Evolutionary conservation across 306 rosid species (phyloP), one percentile per base, ranked within the genome.

Genomic region (Medicago ruthenica): DNA sequence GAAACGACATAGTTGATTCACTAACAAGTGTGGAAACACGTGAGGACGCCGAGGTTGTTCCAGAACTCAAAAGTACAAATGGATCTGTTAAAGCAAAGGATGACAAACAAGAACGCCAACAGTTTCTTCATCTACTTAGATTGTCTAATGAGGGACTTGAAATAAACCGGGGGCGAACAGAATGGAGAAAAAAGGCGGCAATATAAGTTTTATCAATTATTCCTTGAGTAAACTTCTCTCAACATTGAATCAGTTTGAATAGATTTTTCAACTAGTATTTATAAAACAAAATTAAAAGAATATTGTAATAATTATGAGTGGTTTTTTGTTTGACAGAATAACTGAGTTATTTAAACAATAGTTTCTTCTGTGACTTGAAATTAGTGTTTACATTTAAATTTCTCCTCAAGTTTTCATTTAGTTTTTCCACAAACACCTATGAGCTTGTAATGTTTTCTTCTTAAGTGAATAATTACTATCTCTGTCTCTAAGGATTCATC

Each of bases 171-270:
- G 99, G 97, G 34, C 79, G 97, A 66, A 89, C 99, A 0, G 87
- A 84, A 67, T 95, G 99, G 99, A 89, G 99, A 83, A 89, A 89
- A 87, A 95, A 95, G 82, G 83, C 84, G 42, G 84, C 89, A 66
- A 89, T 92, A 89, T 86, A 79, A 93, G 44, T 12, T 40, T 42
- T 8, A 6, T 5, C 34, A 17, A 40, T 41, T 65, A 39, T 40
- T 66, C 0, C 31, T 66, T 7, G 34, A 12, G 51, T 66, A 21
- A 20, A 66, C 8, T 22, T n/a, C 6, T 66, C 40, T 20, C 18
- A 67, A 42, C 36, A 42, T 12, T 42, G 54, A 42, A 47, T 20
- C 34, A 10, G 39, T 20, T 67, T 67, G 54, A 44, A 67, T 67
- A 42, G 55, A 67, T 42, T 42, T 20, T 1, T 40, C 9, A 40